Base-by-base conservation (phyloP, 345 rosid genomes). In the Hypericum androsaemum region DNA sequence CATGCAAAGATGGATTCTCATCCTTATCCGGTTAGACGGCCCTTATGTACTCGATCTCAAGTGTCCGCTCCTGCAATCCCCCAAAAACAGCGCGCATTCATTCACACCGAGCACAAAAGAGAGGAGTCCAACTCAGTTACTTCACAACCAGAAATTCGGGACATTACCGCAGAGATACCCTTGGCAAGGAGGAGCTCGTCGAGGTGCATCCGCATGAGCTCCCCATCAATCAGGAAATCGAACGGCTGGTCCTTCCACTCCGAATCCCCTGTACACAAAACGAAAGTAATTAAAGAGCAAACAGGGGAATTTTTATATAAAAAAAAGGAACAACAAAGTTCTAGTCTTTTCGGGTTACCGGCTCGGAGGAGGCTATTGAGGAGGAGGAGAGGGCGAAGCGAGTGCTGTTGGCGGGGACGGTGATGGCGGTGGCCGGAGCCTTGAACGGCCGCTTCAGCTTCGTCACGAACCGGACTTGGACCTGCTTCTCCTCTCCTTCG, bases 31-130 rank as follows among this genome's bases (percentile, higher is more conserved):
- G 95, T 9, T 71, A 78, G 56, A 92, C 94, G 43, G 89, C 96
- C 67, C 80, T 83, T 39, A 88, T 77, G 71, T 85, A 92, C 40
- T 92, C 98, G 51, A 92, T 83, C 75, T 92, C 98, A 77, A 92
- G 54, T 64, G 75, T 71, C 64, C 72, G 79, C 74, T 92, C 98
- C 98, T 92, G 82, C 50, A 61, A 1, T 22, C 32, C 32, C 32
- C n/a, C n/a, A 56, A 41, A 61, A 16, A 32, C 51, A 52, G 55
- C 3, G 46, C 44, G 1, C 22, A 2, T 0, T 32, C 6, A 41
- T 57, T 53, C 43, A 54, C 57, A 32, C 54, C 44, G 10, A 7
- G 62, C 50, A 67, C 38, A 15, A 4, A 37, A 39, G 41, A 43
- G 49, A 57, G 12, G 41, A 7, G 8, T 7, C 8, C 45, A 39